Percentiles rank a stretch among this genome's conserved stretches.
Conservation (phyloP, 2,329 filamentous ascomycete species). For the Diaporthe ampelina region DNA sequence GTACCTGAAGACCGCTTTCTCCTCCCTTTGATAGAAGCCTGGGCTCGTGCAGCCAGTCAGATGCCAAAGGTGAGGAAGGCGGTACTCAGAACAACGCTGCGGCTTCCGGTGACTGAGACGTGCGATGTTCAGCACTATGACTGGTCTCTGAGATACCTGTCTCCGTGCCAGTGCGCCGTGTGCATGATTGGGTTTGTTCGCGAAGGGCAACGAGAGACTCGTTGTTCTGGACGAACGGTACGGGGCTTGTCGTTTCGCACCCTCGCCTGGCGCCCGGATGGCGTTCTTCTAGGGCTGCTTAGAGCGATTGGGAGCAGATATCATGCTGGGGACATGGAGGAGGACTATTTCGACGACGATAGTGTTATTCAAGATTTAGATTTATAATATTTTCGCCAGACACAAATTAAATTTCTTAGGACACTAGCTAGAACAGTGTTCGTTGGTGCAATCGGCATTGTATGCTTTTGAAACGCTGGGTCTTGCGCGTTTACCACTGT, state of each 20-base stretch:
- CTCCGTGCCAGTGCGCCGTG: not conserved
- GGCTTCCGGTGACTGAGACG: not conserved
- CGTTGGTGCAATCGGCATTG: no score
- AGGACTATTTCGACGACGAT: not conserved
- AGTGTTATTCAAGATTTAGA: no score
- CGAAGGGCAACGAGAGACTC: not conserved
- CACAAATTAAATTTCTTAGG: no score
- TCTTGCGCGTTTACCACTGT: no score
- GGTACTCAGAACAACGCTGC: not conserved
- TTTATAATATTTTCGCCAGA: no score
- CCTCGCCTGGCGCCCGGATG: not conserved
- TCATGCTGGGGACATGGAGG: not conserved
- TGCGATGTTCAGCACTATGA: not conserved
- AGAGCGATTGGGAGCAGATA: not conserved
- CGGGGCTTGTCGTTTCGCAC: not conserved
- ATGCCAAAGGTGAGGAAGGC: not conserved
- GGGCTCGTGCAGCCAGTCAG: not conserved
- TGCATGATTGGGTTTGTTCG: not conserved
- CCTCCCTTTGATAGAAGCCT: not conserved
- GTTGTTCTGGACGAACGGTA: not conserved
- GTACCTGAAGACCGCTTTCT: not conserved
- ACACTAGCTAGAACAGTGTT: no score
- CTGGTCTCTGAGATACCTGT: not conserved
- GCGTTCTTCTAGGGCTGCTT: not conserved
- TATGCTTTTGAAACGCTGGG: no score